A percentile compares a stretch with the other conserved stretches of the same genome.
These are phyloP conservation scores for Ustilago nuda DNA, from an alignment of 1,284 basidiomycete genomes.

Conservation along the genomic window DNA sequence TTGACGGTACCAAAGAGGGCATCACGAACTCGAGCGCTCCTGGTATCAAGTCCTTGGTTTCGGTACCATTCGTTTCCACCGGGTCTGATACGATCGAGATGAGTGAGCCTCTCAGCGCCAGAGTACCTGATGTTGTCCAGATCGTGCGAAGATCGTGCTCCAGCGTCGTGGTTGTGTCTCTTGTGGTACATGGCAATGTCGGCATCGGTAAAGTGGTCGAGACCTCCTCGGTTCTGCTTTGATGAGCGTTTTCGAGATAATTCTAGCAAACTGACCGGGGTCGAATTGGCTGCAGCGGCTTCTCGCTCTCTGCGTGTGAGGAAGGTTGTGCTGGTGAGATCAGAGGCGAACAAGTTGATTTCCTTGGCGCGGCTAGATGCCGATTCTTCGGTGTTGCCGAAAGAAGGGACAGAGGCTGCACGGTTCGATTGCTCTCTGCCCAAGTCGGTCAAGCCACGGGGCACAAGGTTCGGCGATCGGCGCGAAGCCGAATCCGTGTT, in stretches of 20 bases:
- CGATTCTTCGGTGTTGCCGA: slow-evolving; percentile 38
- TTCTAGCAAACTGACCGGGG: neutral
- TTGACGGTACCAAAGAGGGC: slow-evolving; percentile 68
- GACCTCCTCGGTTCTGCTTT: slow-evolving; percentile 19
- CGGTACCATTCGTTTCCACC: slow-evolving; percentile 53
- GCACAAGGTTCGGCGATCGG: slow-evolving; percentile 39
- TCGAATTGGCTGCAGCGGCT: slow-evolving; percentile 35
- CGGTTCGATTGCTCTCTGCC: slow-evolving; percentile 36
- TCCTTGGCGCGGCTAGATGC: slow-evolving; percentile 26
- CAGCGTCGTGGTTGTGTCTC: slow-evolving; percentile 39
- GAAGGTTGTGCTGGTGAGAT: slow-evolving; percentile 50
- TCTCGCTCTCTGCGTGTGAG: slow-evolving; percentile 43
- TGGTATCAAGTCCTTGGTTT: slow-evolving; percentile 42
- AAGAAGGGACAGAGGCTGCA: slow-evolving; percentile 40
- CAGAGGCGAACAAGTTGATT: slow-evolving; percentile 32
- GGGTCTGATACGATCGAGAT: slow-evolving; percentile 44
- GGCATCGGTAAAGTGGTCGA: slow-evolving; percentile 43
- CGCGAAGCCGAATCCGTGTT: slow-evolving; percentile 40
- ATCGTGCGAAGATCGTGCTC: slow-evolving; percentile 26
- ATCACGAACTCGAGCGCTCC: slow-evolving; percentile 64
- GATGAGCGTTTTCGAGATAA: slow-evolving; percentile 2
- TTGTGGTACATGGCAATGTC: slow-evolving; percentile 51
- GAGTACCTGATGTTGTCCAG: slow-evolving; percentile 48
- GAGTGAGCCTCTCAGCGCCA: slow-evolving; percentile 41
- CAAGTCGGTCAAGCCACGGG: slow-evolving; percentile 38